Base-by-base conservation (phyloP, 768 basidiomycete species). In the Auriscalpium microsporum region DNA sequence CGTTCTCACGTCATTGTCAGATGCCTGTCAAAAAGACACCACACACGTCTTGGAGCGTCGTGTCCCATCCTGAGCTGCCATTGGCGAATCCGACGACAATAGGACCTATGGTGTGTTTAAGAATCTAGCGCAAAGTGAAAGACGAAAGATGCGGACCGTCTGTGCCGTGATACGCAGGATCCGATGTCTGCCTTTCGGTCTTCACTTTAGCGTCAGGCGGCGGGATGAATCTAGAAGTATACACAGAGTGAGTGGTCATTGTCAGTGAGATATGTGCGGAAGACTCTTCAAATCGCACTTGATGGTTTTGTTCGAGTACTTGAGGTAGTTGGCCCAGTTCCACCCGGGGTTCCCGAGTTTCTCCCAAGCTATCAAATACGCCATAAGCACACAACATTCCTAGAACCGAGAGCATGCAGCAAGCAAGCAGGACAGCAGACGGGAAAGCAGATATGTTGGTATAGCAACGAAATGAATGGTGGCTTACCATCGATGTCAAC, bases 301-400 rank as follows among this genome's bases (percentile, higher is more conserved):
- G 48, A 67, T 66, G 38, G 47, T 52, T 52, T 58, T 63, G 38
- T 50, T 60, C 21, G 54, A 47, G 28, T 67, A 67, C 28, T 58
- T 57, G 3, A 54, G 17, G 51, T 55, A 62, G 16, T 48, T 54
- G n/a, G 59, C 59, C 64, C 62, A 67, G 23, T 67, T 62, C 66
- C 66, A 67, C 11, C 66, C 66, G 6, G 62, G 62, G 50, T 67
- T 67, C 9, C 66, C 66, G 9, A 67, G 56, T 37, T 48, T 54
- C 50, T 65, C 66, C 7, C 52, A 54, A 13, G 50, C 62, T 63
- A 19, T 3, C 6, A 17, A n/a, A n/a, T n/a, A n/a, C n/a, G n/a
- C n/a, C n/a, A n/a, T n/a, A n/a, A n/a, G n/a, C n/a, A n/a, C n/a
- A n/a, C n/a, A n/a, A n/a, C n/a, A n/a, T n/a, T n/a, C n/a, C n/a